Conservation (phyloP, 2,329 filamentous ascomycete genomes). For the Pseudonectria foliicola region DNA sequence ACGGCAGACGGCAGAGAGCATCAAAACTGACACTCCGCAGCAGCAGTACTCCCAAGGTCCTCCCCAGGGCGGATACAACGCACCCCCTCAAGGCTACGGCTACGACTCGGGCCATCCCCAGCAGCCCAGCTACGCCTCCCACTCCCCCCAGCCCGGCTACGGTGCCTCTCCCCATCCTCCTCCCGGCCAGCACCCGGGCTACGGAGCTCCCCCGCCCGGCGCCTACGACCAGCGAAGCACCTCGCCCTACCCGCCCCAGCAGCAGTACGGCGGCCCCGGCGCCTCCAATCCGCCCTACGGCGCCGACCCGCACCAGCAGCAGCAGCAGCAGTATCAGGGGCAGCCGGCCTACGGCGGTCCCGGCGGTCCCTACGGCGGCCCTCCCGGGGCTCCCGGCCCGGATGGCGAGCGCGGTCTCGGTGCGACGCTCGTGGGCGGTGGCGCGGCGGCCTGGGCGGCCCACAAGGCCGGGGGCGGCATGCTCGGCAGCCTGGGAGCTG, state of each 20-base stretch:
- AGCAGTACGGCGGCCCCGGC: conserved; percentile 17
- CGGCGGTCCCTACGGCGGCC: conserved; percentile 19
- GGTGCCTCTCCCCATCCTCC: conserved; percentile 12
- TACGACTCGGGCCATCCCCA: conserved; percentile 14
- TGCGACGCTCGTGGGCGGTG: conserved; percentile 45
- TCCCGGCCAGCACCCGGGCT: conserved; percentile 16
- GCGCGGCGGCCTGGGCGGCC: conserved; percentile 46
- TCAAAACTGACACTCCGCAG: conserved; percentile 4
- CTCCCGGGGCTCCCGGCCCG: conserved; percentile 22
- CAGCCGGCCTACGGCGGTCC: conserved; percentile 2
- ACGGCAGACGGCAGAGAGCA: too few relatives aligned
- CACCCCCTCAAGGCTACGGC: conserved; percentile 7
- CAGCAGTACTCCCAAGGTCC: conserved; percentile 16
- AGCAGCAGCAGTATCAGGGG: too few relatives aligned
- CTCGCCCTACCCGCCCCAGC: conserved; percentile 15
- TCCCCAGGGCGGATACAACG: conserved; percentile 8
- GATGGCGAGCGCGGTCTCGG: conserved; percentile 48
- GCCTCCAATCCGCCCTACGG: conserved; percentile 14
- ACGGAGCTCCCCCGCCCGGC: conserved; percentile 13
- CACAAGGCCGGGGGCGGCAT: conserved; percentile 47
- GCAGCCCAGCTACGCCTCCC: conserved; percentile 14
- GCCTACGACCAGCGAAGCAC: conserved; percentile 14
- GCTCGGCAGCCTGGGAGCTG: conserved; percentile 43
- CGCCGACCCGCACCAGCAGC: conserved; percentile 18
- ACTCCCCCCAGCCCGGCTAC: conserved; percentile 17